Conservation (phyloP, 495 filamentous ascomycete species). For the Penicillium pancosmium region DNA sequence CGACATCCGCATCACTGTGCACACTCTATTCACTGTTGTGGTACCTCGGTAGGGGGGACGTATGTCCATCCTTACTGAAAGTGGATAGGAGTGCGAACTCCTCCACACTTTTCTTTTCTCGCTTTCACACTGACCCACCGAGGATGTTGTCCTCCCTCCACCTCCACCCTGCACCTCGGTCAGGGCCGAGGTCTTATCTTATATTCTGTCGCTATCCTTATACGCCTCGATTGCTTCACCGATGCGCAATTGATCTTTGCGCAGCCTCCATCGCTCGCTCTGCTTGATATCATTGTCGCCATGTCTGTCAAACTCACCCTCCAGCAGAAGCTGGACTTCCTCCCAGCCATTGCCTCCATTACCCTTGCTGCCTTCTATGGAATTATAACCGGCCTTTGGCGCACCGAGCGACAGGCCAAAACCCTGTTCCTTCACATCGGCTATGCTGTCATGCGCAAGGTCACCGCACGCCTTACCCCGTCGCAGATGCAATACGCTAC, state of each 20-base stretch:
- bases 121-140: neutral
- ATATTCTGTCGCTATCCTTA: neutral
- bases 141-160: neutral
- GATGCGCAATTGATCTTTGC: neutral
- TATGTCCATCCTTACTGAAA: conserved; percentile 16
- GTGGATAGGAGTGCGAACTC: conserved; percentile 23
- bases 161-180: neutral
- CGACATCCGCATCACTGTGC: too few species aligned
- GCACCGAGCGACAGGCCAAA: conserved; percentile 38
- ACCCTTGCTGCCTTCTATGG: conserved; percentile 34
- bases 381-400: conserved; percentile 36
- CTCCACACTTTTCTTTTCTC: conserved; percentile 10
- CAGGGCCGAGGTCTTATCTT: conserved; percentile 1
- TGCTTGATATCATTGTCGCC: neutral
- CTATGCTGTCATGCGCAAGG: conserved; percentile 43
- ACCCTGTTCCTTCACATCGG: conserved; percentile 40
- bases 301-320: conserved; percentile 29
- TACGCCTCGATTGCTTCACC: neutral
- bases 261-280: conserved; percentile 1
- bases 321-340: conserved; percentile 37
- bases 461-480: conserved; percentile 32
- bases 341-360: conserved; percentile 37
- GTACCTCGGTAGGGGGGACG: neutral
- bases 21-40: neutral
- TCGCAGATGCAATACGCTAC: conserved; percentile 40